These are phyloP conservation scores for Ceratobasidium papillatum DNA, from an alignment of 1,284 basidiomycete species.

Conservation along the genomic window DNA sequence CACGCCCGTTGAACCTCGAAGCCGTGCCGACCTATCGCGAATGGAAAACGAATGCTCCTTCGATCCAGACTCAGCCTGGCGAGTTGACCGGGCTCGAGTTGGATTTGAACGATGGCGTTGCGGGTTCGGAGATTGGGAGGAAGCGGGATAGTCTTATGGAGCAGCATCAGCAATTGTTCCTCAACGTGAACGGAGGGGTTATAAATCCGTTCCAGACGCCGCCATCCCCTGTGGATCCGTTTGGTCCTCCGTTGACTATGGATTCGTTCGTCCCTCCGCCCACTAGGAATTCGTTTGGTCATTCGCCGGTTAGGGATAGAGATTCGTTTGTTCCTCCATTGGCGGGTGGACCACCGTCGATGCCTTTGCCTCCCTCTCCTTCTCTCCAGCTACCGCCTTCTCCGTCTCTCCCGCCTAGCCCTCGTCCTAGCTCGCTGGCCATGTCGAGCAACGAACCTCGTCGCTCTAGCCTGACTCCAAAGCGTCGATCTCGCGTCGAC, in stretches of 20 bases:
- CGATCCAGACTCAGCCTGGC: constrained; percentile 15
- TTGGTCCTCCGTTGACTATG: background rate
- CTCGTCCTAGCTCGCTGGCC: background rate
- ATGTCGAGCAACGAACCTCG: background rate
- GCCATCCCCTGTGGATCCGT: constrained; percentile 21
- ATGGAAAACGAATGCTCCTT: constrained; percentile 13
- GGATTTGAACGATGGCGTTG: constrained; percentile 9
- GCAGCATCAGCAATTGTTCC: constrained; percentile 31
- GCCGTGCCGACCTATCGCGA: constrained; percentile 27
- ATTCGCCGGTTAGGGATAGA: background rate
- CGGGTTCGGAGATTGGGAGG: background rate
- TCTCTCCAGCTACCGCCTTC: constrained; percentile 4
- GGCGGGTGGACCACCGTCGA: constrained; percentile 28
- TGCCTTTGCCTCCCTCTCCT: constrained; percentile 32
- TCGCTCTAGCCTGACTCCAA: background rate
- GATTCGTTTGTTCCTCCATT: constrained; percentile 3
- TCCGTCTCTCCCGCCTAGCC: background rate
- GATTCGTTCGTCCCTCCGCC: background rate
- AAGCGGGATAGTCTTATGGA: constrained; percentile 34
- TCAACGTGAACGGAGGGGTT: background rate
- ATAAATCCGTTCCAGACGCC: constrained; percentile 32
- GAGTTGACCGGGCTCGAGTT: constrained; percentile 21
- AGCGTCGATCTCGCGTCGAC: constrained; percentile 22
- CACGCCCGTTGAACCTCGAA: constrained; percentile 7
- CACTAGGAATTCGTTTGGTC: background rate